Evolutionary conservation across 257 asterid species (phyloP), one percentile per base, ranked within the genome.

Genomic region (Apocynum venetum): DNA sequence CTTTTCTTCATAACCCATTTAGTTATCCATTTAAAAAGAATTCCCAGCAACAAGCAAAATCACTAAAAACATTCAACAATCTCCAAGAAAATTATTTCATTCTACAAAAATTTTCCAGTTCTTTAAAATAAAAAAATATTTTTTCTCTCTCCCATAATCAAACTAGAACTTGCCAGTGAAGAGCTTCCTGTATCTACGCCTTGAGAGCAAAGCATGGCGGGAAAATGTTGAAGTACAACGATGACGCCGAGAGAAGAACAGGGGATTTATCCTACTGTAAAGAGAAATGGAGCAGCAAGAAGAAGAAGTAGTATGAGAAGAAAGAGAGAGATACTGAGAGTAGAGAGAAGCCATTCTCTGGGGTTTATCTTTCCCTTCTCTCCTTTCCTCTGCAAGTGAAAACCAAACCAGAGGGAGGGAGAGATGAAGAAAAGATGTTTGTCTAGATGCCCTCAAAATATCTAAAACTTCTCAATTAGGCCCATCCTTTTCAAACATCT

Each of bases 251-350:
- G 81, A 56, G 75, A 86, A 85, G 85, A 84, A 82, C 49, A 86
- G 82, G 38, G 97, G 98, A 56, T 89, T 87, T 47, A 91, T 82
- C 63, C 85, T 80, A 81, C 51, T 77, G 92, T 86, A 82, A 38
- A 89, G 83, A 9, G 90, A 82, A 52, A 88, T 81, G 13, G 57
- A 55, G 7, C 35, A 36, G 44, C 4, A 66, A 65, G 91, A 88
- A 84, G 95, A 57, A 64, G 86, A 75, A 83, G 91, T 84, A 82
- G 74, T 71, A n/a, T 71, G 85, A 83, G 78, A 80, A 68, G 80
- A 77, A 49, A 74, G 20, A 38, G 78, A 75, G n/a, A 69, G 76
- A 19, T 68, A 68, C 61, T 52, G 60, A 71, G 75, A 71, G 75
- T 31, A 48, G 9, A 52, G 7, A 47, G 75, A 25, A 25, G 61